Base-by-base conservation (phyloP, 1,284 basidiomycete species). In the Fereydounia khargensis region DNA sequence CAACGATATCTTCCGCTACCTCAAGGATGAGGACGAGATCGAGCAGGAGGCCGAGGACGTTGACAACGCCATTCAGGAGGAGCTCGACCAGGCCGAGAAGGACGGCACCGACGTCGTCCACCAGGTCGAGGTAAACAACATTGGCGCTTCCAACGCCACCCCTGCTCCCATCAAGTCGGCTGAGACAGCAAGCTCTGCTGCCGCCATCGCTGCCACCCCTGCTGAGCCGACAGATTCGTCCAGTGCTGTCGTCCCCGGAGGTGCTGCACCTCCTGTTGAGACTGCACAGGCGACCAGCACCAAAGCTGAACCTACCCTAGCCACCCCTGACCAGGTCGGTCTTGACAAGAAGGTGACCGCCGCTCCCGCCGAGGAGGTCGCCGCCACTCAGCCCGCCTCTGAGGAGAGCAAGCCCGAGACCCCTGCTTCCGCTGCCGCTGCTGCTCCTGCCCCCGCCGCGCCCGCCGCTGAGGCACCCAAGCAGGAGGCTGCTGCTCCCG, bases 1-100 rank as follows among this genome's bases (percentile, higher is more conserved):
- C 77, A 99, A 99, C 79, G 95, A 99, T 80, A 97, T 98, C 80
- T 99, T 98, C 86, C 87, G 94, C 59, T 97, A 94, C 82, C 81
- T 98, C 62, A 95, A 95, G 81, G 92, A 97, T 79, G 92, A 96
- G 70, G 81, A 84, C 28, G 87, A 89, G 55, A 88, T 88, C 60
- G 58, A 58, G 39, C 42, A 51, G 19, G 64, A 67, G 54, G 53
- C 54, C 19, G 51, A 54, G 34, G 51, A 48, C 16, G 47, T 64
- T 23, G 55, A 55, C 39, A 50, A 53, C 33, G 60, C 58, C 9
- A 47, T 56, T 17, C 51, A 61, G 42, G 42, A 58, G 27, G 59
- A 65, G 27, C 51, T 54, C 33, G 47, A 56, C 30, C 42, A 62
- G 37, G 52, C 52, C 13, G 50, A 57, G 42, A 45, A 53, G 35